Evolutionary conservation across 306 rosid genomes (phyloP).

Genomic region (Cucumis melo): DNA sequence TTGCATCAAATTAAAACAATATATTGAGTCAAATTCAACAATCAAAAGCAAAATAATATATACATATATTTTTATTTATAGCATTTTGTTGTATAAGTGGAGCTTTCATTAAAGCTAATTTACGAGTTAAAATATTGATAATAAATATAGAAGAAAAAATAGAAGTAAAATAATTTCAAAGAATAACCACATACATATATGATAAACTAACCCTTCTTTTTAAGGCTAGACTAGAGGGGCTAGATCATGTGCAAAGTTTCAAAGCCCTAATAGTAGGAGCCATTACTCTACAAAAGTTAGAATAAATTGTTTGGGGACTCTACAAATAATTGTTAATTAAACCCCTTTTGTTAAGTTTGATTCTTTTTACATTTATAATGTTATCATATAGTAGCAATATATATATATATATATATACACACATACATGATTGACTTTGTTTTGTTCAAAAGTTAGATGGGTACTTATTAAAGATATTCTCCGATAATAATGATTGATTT

Average conservation of each 20-base stretch:
- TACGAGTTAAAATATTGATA: background rate
- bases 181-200: background rate
- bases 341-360: background rate
- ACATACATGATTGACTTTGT: background rate
- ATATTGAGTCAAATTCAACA: background rate
- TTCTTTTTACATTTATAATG: background rate
- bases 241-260: conserved; percentile 2
- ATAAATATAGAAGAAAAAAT: background rate
- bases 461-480: background rate
- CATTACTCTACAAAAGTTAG: background rate
- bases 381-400: background rate
- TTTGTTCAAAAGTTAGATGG: background rate
- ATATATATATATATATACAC: background rate
- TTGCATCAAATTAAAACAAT: background rate
- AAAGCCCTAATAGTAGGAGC: conserved; percentile 1
- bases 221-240: background rate
- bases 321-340: background rate
- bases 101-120: background rate
- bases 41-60: background rate
- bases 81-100: background rate
- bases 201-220: background rate
- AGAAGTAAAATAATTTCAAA: background rate
- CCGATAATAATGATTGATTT: background rate
- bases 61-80: background rate
- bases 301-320: background rate